Evolutionary conservation across 1,284 basidiomycete species (phyloP), one percentile per base, ranked within the genome.

Genomic region (Serendipita sp.): DNA sequence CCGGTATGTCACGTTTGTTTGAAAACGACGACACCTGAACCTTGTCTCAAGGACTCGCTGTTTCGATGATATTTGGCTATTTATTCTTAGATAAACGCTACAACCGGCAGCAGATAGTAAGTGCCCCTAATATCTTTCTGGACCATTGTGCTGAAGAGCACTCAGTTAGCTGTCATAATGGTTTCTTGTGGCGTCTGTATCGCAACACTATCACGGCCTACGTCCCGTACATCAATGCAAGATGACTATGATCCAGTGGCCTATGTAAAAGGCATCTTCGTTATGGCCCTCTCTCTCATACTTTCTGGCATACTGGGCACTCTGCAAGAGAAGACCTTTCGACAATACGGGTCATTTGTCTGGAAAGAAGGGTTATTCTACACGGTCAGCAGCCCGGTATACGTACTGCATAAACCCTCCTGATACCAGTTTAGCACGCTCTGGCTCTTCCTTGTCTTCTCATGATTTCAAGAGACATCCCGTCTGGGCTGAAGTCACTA

Each of bases 341-440:
- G 74, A 50, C 78, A 74, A 61, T 85, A 86, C 67, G 85, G 85
- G 2, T 83, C 84, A 0, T 84, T 82, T 68, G 29, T 32, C 32
- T 95, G 92, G 92, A 82, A 82, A 67, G 92, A 94, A 73, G 85
- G 84, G 3, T 78, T 94, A 1, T 94, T 95, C 72, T 95, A 93
- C 68, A 87, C 83, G 42, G 85, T 87, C 69, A 12, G 32, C 22
- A 8, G 22, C 32, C 45, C 45, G 26, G 10, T 35, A 10, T 43
- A 58, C 44, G 8, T 12, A 12, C 6, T 45, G 22, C 6, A 61
- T 41, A 41, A 41, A 55, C 43, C 26, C 47, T 34, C 38, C 10
- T 44, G 60, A 35, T 63, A 43, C 42, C 44, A 17, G 53, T 47
- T 30, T 66, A 87, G 84, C 84, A 85, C 69, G 75, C 77, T 62